Evolutionary conservation across 2,329 filamentous ascomycete genomes (phyloP), one percentile per base, ranked within the genome.

Genomic region (Macrophomina phaseolina): DNA sequence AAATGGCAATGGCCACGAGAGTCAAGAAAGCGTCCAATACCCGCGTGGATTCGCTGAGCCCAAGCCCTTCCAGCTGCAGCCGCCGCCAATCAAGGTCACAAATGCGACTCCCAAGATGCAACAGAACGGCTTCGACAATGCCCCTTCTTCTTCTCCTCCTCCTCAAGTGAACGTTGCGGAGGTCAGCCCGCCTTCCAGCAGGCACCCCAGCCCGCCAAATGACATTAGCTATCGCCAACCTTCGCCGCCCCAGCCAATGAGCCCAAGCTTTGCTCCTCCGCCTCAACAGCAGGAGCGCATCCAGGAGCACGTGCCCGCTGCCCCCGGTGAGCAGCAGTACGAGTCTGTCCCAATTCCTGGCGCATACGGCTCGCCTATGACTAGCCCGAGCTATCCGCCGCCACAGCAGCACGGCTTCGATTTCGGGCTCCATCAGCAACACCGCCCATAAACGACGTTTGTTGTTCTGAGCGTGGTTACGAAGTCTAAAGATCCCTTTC

Each of bases 321-420:
- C 91, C 9, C 89, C 91, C 0, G 91, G 93, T 56, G 94, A 97
- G 84, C 88, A 91, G 72, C 88, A 89, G 58, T 97, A 97, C 78
- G 94, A 90, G 12, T 83, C 90, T 28, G 94, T 97, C 38, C 92
- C 94, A 0, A 97, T 97, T 68, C 94, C 94, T 0, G 91, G 91
- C 5, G 91, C 93, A 0, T 97, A 97, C 76, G 82, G 85, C 6
- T 82, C 79, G 65, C 81, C 83, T 6, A 75, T 83, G 55, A 73
- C 76, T 66, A 81, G 78, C 63, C 81, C 82, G 5, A 58, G 30
- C 34, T 49, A 82, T 71, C 76, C 77, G 40, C 72, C 70, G 48
- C 71, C 71, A 32, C 72, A 73, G 61, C 66, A 70, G 23, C 69
- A 68, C 52, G 76, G 77, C 38, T 80, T 80, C 56, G 77, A 80